A percentile compares a stretch with the other conserved stretches of the same genome.
Evolutionary conservation across 306 rosid genomes (phyloP).

Genomic region (Vigna trinervia): DNA sequence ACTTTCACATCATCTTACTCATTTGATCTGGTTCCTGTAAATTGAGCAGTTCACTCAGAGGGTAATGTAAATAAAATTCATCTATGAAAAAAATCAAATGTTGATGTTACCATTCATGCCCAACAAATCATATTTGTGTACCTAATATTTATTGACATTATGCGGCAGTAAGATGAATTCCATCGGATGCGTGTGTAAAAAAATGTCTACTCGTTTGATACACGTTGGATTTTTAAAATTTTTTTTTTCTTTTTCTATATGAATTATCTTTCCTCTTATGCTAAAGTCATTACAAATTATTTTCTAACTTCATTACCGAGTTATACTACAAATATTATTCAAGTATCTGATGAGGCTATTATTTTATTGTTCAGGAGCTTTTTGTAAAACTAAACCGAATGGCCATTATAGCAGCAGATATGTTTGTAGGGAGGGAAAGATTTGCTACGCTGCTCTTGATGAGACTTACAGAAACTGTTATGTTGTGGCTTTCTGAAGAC

Average conservation of each 20-base stretch:
- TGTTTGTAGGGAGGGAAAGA: constrained; percentile 98
- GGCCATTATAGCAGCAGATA: constrained; percentile 89
- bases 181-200: not conserved
- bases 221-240: not conserved
- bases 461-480: constrained; percentile 97
- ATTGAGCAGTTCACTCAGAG: not conserved
- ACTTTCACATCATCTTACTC: not conserved
- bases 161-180: not conserved
- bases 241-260: not conserved
- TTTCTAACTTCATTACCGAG: constrained; percentile 13
- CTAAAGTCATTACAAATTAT: constrained; percentile 15
- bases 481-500: constrained; percentile 96
- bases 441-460: constrained; percentile 89
- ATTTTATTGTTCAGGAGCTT: constrained; percentile 74
- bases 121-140: too few species aligned
- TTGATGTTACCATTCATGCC: not conserved
- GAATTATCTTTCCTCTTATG: constrained; percentile 12
- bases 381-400: constrained; percentile 85
- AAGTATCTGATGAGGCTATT: constrained; percentile 41
- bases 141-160: not conserved
- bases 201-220: not conserved
- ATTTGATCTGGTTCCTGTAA: not conserved
- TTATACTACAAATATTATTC: constrained; percentile 27
- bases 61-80: not conserved
- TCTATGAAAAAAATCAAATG: not conserved